phyloP scores from a whole-genome alignment of 2,329 filamentous ascomycete genomes.

The Microdochium paspali region DNA sequence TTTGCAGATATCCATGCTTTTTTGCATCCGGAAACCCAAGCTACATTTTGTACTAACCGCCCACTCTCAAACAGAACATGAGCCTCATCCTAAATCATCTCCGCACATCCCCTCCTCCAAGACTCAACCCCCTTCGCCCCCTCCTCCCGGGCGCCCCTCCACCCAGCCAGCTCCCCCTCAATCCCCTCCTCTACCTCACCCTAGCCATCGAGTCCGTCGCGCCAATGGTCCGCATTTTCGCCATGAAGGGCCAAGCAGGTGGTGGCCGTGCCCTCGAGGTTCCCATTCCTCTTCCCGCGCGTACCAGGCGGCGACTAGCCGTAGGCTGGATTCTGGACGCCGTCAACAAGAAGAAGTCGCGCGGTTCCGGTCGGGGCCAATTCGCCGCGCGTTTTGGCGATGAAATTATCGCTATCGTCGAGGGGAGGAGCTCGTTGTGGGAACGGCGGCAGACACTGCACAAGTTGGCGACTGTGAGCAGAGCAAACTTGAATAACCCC shows the following conservation, averaged over 20 bases:
- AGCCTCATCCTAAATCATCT: constrained; percentile 72
- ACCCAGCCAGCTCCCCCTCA: constrained; percentile 69
- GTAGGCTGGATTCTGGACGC: constrained; percentile 83
- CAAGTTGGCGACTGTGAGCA: constrained; percentile 67
- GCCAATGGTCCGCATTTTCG: constrained; percentile 72
- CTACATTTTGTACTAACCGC: constrained; percentile 4
- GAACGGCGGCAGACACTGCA: constrained; percentile 70
- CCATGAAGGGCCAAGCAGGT: constrained; percentile 69
- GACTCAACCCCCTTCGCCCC: constrained; percentile 58
- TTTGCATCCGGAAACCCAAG: no score
- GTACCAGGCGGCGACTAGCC: constrained; percentile 69
- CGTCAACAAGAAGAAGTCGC: constrained; percentile 68
- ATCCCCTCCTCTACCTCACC: constrained; percentile 82
- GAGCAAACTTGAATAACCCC: constrained; percentile 56
- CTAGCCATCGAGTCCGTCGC: constrained; percentile 89
- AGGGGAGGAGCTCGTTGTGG: constrained; percentile 79
- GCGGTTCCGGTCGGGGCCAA: constrained; percentile 60
- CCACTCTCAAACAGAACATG: constrained; percentile 57
- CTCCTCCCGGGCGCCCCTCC: constrained; percentile 72
- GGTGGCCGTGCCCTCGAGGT: constrained; percentile 79
- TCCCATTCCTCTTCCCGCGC: constrained; percentile 64
- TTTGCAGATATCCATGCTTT: no score
- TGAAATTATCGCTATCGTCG: constrained; percentile 78
- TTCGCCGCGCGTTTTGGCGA: constrained; percentile 74
- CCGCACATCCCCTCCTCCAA: constrained; percentile 74